phyloP scores from a whole-genome alignment of 1,284 basidiomycete species.

The Anthracocystis panici-leucophaei region DNA sequence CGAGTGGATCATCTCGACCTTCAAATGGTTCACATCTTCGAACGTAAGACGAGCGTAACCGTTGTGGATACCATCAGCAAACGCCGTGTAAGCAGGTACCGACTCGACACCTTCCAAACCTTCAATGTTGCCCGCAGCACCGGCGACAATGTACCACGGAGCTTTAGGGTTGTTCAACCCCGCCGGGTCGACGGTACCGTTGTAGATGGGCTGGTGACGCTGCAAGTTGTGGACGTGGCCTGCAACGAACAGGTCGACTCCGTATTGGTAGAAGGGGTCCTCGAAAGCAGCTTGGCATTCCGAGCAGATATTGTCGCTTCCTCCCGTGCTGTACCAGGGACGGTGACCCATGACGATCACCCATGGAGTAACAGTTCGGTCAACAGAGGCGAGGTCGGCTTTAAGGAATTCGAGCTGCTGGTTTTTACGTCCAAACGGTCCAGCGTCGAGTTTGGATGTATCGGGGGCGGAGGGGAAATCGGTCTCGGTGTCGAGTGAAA shows the following conservation, averaged over 20 bases:
- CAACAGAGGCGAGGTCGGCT: slow-evolving; percentile 68
- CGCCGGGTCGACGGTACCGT: slow-evolving; percentile 55
- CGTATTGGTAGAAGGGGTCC: slow-evolving; percentile 66
- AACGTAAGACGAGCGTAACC: slow-evolving; percentile 61
- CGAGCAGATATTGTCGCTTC: slow-evolving; percentile 49
- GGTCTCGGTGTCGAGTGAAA: slow-evolving; percentile 60
- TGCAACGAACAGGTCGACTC: slow-evolving; percentile 66
- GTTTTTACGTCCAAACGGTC: slow-evolving; percentile 25
- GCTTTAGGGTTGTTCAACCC: slow-evolving; percentile 66
- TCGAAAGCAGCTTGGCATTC: slow-evolving; percentile 69
- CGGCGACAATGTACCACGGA: slow-evolving; percentile 64
- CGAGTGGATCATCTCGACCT: slow-evolving; percentile 48
- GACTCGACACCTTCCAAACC: slow-evolving; percentile 38
- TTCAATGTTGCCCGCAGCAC: slow-evolving; percentile 69
- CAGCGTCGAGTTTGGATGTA: slow-evolving; percentile 37
- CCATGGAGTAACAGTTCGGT: slow-evolving; percentile 70
- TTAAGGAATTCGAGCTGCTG: slow-evolving; percentile 57
- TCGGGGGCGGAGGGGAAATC: slow-evolving; percentile 55
- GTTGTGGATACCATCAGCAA: slow-evolving; percentile 38
- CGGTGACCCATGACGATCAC: slow-evolving; percentile 69
- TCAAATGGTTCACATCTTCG: slow-evolving; percentile 56
- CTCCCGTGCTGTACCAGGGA: slow-evolving; percentile 60
- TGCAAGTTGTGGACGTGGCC: slow-evolving; percentile 71
- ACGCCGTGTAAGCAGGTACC: slow-evolving; percentile 30
- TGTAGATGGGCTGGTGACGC: slow-evolving; percentile 65